These are phyloP conservation scores for Carex scoparia DNA, from an alignment of 176 grass and related monocot genomes.

Conservation along the genomic window DNA sequence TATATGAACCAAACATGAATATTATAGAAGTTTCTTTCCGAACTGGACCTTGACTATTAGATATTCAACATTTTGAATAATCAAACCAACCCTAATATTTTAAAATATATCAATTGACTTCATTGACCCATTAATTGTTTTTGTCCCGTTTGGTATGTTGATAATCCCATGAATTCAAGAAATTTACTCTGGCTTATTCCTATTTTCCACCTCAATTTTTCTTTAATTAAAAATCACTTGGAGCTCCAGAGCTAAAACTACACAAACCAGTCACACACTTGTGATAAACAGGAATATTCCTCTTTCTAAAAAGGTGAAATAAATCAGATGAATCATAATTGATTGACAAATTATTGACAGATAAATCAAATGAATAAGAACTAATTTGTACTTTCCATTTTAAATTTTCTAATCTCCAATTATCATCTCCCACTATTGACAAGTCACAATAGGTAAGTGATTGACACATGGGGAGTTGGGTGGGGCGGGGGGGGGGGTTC, in stretches of 20 bases:
- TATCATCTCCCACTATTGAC: constrained; percentile 1
- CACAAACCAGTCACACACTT: neutral
- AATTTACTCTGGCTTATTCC: neutral
- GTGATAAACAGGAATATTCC: neutral
- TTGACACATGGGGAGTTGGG: neutral
- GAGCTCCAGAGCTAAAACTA: too few species aligned
- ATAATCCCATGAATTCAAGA: neutral
- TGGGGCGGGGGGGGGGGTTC: neutral
- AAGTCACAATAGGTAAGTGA: neutral
- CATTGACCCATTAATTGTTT: constrained; percentile 12
- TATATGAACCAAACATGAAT: neutral
- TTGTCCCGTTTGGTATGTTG: neutral
- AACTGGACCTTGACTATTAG: neutral
- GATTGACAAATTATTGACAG: neutral
- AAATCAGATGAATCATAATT: neutral
- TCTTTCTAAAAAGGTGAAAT: neutral
- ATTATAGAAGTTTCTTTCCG: neutral
- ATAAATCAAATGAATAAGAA: neutral
- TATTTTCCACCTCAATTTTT: neutral
- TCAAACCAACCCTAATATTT: constrained; percentile 5
- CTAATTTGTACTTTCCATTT: neutral
- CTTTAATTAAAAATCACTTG: neutral
- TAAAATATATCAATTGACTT: constrained; percentile 18
- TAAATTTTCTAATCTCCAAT: neutral
- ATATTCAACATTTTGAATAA: constrained; percentile 12